Percentiles rank a stretch among this genome's conserved stretches.
Evolutionary conservation across 129 eudicot genomes (phyloP).

Genomic region (Escallonia herrerae): DNA sequence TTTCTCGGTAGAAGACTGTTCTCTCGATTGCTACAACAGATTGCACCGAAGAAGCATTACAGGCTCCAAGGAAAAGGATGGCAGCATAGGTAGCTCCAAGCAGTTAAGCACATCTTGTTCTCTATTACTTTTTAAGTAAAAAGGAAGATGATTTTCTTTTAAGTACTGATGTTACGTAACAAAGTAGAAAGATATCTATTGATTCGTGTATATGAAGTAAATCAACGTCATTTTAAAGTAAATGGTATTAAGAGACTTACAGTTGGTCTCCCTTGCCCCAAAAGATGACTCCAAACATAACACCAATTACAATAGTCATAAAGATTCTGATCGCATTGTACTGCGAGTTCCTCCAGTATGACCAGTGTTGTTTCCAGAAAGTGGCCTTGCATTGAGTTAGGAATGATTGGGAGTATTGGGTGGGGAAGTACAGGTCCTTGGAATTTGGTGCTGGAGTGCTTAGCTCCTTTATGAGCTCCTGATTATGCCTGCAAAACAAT

Average conservation of each 20-base stretch:
- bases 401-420: constrained; percentile 54
- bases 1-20: no score
- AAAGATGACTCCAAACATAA: constrained; percentile 52
- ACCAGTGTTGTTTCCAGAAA: constrained; percentile 68
- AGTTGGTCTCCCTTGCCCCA: constrained; percentile 42
- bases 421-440: constrained; percentile 44
- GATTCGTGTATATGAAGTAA: neutral
- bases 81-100: constrained; percentile 52
- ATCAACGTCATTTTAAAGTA: no score
- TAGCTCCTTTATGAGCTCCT: constrained; percentile 45
- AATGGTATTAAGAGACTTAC: constrained; percentile 23
- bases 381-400: constrained; percentile 60
- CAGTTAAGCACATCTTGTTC: constrained; percentile 44
- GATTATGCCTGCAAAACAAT: constrained; percentile 30
- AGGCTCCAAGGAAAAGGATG: constrained; percentile 49
- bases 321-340: constrained; percentile 55
- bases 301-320: constrained; percentile 35
- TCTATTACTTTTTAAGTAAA: constrained; percentile 17
- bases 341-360: constrained; percentile 74
- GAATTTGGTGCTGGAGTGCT: constrained; percentile 54
- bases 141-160: neutral
- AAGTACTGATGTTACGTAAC: no score
- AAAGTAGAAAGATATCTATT: neutral
- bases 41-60: neutral
- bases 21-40: no score